These are phyloP conservation scores for Breviolum minutum DNA, from an alignment of 73 alveolate genomes.

Conservation along the genomic window DNA sequence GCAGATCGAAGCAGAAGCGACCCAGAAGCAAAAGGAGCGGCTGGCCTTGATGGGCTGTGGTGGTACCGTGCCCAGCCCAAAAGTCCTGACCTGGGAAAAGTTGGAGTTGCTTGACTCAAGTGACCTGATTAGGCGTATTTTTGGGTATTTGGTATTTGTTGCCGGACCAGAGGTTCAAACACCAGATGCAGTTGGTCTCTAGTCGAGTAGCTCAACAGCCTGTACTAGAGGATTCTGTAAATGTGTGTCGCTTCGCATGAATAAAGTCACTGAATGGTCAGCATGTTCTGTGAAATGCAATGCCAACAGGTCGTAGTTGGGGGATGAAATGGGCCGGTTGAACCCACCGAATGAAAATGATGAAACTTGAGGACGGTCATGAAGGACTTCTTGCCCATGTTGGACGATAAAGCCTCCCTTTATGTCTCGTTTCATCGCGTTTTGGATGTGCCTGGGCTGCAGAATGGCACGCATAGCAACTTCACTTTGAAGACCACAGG, in stretches of 20 bases:
- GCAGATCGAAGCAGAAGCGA: conserved; percentile 28
- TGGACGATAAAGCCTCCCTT: conserved; percentile 1
- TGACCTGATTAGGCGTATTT: too few species aligned
- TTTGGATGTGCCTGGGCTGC: conserved; percentile 17
- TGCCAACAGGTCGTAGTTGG: too few species aligned
- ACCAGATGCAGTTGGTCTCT: too few species aligned
- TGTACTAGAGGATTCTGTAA: too few species aligned
- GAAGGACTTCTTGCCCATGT: conserved; percentile 27
- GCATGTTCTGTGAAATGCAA: too few species aligned
- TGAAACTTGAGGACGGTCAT: conserved; percentile 5
- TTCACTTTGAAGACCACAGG: too few species aligned
- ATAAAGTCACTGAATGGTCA: too few species aligned
- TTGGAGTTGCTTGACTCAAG: conserved; percentile 16
- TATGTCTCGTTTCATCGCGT: conserved; percentile 44
- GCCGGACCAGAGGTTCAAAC: too few species aligned
- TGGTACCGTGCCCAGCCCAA: not conserved
- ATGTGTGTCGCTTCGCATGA: too few species aligned
- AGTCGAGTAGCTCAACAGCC: too few species aligned
- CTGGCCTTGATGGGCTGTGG: conserved; percentile 14
- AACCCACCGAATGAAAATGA: not conserved
- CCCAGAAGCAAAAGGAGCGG: conserved; percentile 28
- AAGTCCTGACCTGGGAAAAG: conserved; percentile 33
- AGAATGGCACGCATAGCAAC: not conserved
- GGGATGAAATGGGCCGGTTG: too few species aligned
- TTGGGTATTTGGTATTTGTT: too few species aligned